Base-by-base conservation (phyloP, 1,284 basidiomycete species). In the Neonothopanus nambi region DNA sequence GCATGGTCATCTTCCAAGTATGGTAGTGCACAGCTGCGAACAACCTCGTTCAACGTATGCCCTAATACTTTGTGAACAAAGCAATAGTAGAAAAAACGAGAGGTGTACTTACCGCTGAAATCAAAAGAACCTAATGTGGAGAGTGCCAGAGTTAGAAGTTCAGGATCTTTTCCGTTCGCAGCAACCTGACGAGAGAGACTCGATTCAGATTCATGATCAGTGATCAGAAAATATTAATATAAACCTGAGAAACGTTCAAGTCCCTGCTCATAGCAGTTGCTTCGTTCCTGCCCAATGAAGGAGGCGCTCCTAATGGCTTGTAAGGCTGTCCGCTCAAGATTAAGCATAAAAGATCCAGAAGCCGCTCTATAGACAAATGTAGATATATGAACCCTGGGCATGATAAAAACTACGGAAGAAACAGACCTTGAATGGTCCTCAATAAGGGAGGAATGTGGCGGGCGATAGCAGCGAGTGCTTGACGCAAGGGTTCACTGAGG, bases 21-120 rank as follows among this genome's bases (percentile, higher is more conserved):
- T 0, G 94, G 95, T 18, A 99, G 74, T 3, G 95, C 96, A 60
- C 92, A 93, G 57, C 82, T 87, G 36, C 95, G 89, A 33, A 99
- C 93, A 67, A 99, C 98, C 70, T 99, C 97, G 71, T 96, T 98
- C 55, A 99, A 76, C 9, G 93, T 85, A 63, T 99, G 96, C 6
- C 93, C 91, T 89, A 51, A 21, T 23, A 39, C 51, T 40, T 51
- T 5, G 17, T 36, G 33, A 26, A 54, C 63, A 51, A 66, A n/a
- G n/a, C 58, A 44, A 47, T 30, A 43, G 36, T 18, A 44, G 15
- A n/a, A 41, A 15, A 28, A 20, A 5, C 39, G 43, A 57, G 39
- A 39, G 21, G 11, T 11, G 24, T 33, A 65, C 76, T 57, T 70
- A 89, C 93, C 94, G 56, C 83, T 92, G 68, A 99, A 99, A 69